phyloP scores from a whole-genome alignment of 768 basidiomycete genomes.

The Auriscalpium vulgare region DNA sequence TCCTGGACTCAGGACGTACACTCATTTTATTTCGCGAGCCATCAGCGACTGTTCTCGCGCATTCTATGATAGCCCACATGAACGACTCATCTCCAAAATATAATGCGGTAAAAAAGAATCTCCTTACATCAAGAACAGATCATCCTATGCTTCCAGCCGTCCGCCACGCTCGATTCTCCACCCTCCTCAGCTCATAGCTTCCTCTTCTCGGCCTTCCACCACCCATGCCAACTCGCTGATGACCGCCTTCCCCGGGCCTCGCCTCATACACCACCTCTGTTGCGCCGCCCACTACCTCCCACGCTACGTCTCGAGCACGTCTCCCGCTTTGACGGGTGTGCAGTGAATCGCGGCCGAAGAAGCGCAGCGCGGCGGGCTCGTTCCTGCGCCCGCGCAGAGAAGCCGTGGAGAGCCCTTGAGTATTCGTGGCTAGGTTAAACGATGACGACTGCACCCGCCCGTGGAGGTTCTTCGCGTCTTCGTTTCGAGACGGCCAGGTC shows the following conservation, averaged over 20 bases:
- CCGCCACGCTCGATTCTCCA: too few species aligned
- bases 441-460: too few species aligned
- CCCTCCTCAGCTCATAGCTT: slow-evolving; percentile 26
- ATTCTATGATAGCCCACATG: too few species aligned
- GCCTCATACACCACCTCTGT: slow-evolving; percentile 32
- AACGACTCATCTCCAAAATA: too few species aligned
- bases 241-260: slow-evolving; percentile 37
- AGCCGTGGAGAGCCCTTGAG: slow-evolving; percentile 79
- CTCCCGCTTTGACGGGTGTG: slow-evolving; percentile 79
- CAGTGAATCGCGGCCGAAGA: slow-evolving; percentile 71
- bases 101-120: too few species aligned
- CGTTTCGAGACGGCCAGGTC: too few species aligned
- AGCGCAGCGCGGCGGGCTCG: slow-evolving; percentile 52
- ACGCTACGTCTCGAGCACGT: slow-evolving; percentile 71
- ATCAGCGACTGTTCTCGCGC: too few species aligned
- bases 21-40: too few species aligned
- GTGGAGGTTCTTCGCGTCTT: too few species aligned
- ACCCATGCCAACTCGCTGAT: slow-evolving; percentile 61
- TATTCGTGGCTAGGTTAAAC: slow-evolving; percentile 43
- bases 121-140: too few species aligned
- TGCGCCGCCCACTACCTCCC: slow-evolving; percentile 37
- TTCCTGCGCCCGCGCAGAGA: slow-evolving; percentile 67
- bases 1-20: too few species aligned
- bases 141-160: too few species aligned
- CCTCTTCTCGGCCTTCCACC: slow-evolving; percentile 38